These are phyloP conservation scores for Agaricus sinodeliciosus DNA, from an alignment of 768 basidiomycete genomes.

Conservation along the genomic window DNA sequence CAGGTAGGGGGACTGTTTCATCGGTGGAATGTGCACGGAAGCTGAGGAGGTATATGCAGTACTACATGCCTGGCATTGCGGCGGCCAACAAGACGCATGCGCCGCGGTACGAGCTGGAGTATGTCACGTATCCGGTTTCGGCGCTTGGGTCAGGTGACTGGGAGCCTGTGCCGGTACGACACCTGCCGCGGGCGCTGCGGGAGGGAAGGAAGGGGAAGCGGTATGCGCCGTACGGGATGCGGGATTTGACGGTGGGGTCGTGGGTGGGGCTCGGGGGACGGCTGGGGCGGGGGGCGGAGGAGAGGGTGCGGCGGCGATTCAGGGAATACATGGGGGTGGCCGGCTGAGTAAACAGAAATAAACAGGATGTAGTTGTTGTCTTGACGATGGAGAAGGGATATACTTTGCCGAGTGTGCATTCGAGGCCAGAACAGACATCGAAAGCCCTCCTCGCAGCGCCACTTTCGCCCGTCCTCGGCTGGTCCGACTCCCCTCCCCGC, in stretches of 20 bases:
- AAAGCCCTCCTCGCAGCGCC: constrained; percentile 16
- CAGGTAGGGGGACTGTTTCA: constrained; percentile 50
- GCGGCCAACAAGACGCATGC: constrained; percentile 35
- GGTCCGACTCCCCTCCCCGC: no score
- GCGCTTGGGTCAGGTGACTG: constrained; percentile 24
- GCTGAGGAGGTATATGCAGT: constrained; percentile 34
- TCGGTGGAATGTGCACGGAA: background rate
- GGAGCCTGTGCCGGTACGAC: constrained; percentile 45
- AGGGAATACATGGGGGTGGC: constrained; percentile 68
- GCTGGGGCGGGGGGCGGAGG: constrained; percentile 45
- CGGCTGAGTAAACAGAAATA: constrained; percentile 24
- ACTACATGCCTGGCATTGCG: constrained; percentile 55
- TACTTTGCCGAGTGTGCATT: constrained; percentile 22
- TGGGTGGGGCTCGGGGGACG: constrained; percentile 65
- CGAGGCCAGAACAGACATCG: constrained; percentile 7
- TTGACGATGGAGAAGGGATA: constrained; percentile 30
- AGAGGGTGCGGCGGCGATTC: constrained; percentile 58
- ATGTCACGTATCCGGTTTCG: constrained; percentile 54
- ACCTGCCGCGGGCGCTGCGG: constrained; percentile 46
- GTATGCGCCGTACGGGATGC: constrained; percentile 66
- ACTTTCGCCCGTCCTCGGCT: constrained; percentile 37
- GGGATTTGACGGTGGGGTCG: constrained; percentile 70
- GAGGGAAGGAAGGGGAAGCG: constrained; percentile 31
- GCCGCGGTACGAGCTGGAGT: constrained; percentile 73
- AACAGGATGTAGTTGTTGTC: constrained; percentile 36